Base-by-base conservation (phyloP, 805 yeast genomes). In the Vanderwaltozyma yarrowii region DNA sequence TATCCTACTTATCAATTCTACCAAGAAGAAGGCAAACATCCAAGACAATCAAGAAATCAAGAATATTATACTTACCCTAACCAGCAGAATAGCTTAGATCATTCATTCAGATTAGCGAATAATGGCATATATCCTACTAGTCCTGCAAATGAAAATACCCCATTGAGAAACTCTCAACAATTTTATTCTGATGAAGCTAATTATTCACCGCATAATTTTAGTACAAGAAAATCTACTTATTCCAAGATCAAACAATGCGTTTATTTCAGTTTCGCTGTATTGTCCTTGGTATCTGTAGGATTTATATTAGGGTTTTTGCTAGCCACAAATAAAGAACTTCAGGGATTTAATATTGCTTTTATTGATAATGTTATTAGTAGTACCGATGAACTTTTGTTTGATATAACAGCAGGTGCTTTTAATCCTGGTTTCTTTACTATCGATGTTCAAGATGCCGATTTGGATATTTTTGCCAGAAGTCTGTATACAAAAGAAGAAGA, bases 381-480 rank as follows among this genome's bases (percentile, higher is more conserved):
- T 36, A 78, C 79, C 45, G 95, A 87, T 51, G 96, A 86, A 54
- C 64, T 89, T 33, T 72, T 87, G 1, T 86, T 89, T 62, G 84
- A 80, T 54, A 63, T 89, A 49, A 72, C 74, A 2, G 74, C 86
- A 17, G 80, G 76, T 42, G 94, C 94, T 0, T 74, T 79, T 49
- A 89, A 89, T 56, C 96, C 96, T 0, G 95, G 96, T 0, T 72
- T 88, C 60, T 67, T 87, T 46, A 69, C 81, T 2, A 74, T 87
- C 5, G 62, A 66, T 2, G 67, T 88, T 2, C 65, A 67, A 30
- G 74, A 76, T 12, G 78, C 80, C 9, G 89, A 84, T 46, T 59
- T 89, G 30, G 96, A 89, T 56, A 67, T 89, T 2, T 89, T 89
- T 65, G 96, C 89, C 2, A 78, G 77, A 49, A 74, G 83, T 33